Evolutionary conservation across 176 grass and related monocot species (phyloP).

Genomic region (Hsuehochloa calcarea): DNA sequence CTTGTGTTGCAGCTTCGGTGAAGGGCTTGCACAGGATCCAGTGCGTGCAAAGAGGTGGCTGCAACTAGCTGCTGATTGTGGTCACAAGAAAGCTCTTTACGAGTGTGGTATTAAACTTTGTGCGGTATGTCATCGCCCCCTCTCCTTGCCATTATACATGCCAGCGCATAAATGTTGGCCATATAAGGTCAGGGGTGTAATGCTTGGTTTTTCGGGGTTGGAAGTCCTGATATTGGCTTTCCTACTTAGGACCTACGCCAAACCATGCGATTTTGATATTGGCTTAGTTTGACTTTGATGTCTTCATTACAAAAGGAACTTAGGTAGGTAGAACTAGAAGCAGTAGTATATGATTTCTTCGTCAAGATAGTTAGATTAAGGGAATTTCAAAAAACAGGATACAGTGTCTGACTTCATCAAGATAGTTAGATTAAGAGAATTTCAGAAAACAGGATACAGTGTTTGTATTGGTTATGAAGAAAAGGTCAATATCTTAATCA

Average conservation of each 20-base stretch:
- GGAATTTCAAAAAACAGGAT: neutral
- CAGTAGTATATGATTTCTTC: slow-evolving; percentile 1
- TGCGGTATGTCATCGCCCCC: slow-evolving; percentile 54
- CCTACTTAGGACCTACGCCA: neutral
- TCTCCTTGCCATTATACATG: neutral
- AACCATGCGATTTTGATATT: neutral
- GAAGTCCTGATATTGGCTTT: neutral
- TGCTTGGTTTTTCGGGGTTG: neutral
- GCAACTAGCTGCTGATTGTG: slow-evolving; percentile 68
- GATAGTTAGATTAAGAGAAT: neutral
- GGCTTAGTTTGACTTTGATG: neutral
- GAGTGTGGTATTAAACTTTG: slow-evolving; percentile 66
- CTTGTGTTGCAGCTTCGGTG: slow-evolving; percentile 56
- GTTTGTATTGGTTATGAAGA: neutral
- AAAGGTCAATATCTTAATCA: slow-evolving; percentile 6
- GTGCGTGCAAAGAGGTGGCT: slow-evolving; percentile 57
- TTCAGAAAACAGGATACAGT: neutral
- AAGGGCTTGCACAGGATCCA: slow-evolving; percentile 55
- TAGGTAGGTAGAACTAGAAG: neutral
- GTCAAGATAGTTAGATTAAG: neutral
- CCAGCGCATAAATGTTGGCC: neutral
- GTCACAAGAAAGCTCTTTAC: slow-evolving; percentile 69
- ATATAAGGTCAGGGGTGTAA: neutral
- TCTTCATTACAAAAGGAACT: neutral
- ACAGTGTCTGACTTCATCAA: neutral